Evolutionary conservation across 768 basidiomycete species (phyloP).

Genomic region (Fistulinella prunicolor): DNA sequence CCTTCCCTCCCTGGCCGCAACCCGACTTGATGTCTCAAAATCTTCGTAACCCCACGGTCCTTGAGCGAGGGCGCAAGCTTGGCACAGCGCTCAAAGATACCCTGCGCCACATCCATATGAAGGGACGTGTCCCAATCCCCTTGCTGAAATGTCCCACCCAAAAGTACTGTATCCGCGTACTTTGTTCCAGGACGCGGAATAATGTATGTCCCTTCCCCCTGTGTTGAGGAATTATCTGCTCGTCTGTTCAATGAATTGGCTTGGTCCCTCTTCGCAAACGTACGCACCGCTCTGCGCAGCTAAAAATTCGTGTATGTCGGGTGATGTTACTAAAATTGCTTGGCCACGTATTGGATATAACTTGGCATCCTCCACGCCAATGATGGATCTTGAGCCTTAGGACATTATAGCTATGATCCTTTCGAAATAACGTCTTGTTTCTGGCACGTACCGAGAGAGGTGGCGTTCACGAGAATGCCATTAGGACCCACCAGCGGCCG

Average conservation of each 20-base stretch:
- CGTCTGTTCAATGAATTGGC: not conserved
- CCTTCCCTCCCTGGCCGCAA: constrained; percentile 54
- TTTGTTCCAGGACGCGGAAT: constrained; percentile 54
- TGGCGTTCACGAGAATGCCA: constrained; percentile 54
- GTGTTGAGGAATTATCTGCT: constrained; percentile 12
- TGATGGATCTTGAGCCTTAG: constrained; percentile 61
- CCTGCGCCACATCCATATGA: constrained; percentile 37
- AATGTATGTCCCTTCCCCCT: constrained; percentile 46
- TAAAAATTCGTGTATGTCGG: constrained; percentile 47
- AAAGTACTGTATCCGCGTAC: constrained; percentile 43
- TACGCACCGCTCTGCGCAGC: constrained; percentile 25
- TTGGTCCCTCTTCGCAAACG: not conserved
- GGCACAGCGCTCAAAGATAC: constrained; percentile 48
- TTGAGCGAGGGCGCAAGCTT: constrained; percentile 35
- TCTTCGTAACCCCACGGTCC: constrained; percentile 35
- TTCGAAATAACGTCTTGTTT: not conserved
- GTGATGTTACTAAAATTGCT: constrained; percentile 71
- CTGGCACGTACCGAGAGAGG: constrained; percentile 45
- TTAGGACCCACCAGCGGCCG: constrained; percentile 35
- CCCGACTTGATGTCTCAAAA: constrained; percentile 56
- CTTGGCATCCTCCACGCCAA: constrained; percentile 76
- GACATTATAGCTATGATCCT: not conserved
- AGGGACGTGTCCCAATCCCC: constrained; percentile 52
- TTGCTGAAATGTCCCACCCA: constrained; percentile 56
- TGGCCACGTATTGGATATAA: constrained; percentile 83